A percentile compares a stretch with the other conserved stretches of the same genome.
These are phyloP conservation scores for Phytophthora pini DNA, from an alignment of 352 stramenopile species.

Conservation along the genomic window DNA sequence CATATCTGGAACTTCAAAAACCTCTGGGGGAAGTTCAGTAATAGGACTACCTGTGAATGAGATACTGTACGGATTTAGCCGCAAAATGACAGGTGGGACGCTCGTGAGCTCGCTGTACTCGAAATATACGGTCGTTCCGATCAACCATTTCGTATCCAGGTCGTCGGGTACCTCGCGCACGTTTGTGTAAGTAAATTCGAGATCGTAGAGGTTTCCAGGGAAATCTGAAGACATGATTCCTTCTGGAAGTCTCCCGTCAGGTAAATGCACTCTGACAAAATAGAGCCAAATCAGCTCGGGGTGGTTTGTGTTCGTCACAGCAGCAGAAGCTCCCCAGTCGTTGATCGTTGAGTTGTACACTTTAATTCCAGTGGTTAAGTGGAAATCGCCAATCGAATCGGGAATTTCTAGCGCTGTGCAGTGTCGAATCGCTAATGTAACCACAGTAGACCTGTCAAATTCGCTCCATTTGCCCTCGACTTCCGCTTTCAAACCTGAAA, in stretches of 20 bases:
- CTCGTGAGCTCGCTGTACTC: slow-evolving; percentile 32
- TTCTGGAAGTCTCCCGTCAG: slow-evolving; percentile 9
- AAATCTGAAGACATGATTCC: slow-evolving; percentile 20
- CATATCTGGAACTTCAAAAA: slow-evolving; percentile 34
- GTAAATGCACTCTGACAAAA: slow-evolving; percentile 32
- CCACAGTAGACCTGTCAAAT: slow-evolving; percentile 24
- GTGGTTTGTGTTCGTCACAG: slow-evolving; percentile 35
- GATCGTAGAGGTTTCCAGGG: slow-evolving; percentile 24
- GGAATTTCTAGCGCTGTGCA: slow-evolving; percentile 35
- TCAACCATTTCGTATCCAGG: slow-evolving; percentile 47
- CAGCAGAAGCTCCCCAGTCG: slow-evolving; percentile 30
- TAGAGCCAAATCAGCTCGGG: slow-evolving; percentile 23
- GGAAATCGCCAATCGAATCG: slow-evolving; percentile 27
- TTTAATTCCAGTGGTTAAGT: slow-evolving; percentile 27
- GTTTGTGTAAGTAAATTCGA: slow-evolving; percentile 44
- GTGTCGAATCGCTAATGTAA: slow-evolving; percentile 36
- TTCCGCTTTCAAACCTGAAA: slow-evolving; percentile 11
- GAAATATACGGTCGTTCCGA: slow-evolving; percentile 26
- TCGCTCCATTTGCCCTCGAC: slow-evolving; percentile 20
- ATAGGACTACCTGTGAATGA: slow-evolving; percentile 34
- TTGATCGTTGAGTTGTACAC: slow-evolving; percentile 48
- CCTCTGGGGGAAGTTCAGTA: slow-evolving; percentile 9
- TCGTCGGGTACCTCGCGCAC: slow-evolving; percentile 42
- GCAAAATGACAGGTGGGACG: slow-evolving; percentile 9
- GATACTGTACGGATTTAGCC: slow-evolving; percentile 22